These are phyloP conservation scores for Cutaneotrichosporon arboriforme DNA, from an alignment of 1,284 basidiomycete genomes.

Conservation along the genomic window DNA sequence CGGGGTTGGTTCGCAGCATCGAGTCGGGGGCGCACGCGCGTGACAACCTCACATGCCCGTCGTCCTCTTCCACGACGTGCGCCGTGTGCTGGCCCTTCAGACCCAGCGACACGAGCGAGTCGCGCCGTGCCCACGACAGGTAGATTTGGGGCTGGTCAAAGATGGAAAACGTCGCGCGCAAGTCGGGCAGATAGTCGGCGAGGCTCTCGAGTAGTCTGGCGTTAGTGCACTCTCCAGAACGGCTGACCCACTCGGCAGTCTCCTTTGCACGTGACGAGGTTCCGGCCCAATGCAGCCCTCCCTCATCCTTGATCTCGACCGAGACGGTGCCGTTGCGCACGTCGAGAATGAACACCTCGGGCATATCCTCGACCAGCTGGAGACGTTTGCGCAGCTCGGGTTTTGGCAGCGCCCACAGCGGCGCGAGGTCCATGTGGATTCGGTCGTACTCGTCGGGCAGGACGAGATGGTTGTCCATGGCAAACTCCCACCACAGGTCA, in stretches of 20 bases:
- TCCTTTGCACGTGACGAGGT: slow-evolving; percentile 36
- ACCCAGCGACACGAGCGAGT: slow-evolving; percentile 47
- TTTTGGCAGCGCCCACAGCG: slow-evolving; percentile 69
- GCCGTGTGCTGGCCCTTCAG: slow-evolving; percentile 36
- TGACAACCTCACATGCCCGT: slow-evolving; percentile 30
- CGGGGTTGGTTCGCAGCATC: slow-evolving; percentile 27
- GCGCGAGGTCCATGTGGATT: slow-evolving; percentile 68
- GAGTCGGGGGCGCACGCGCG: slow-evolving; percentile 41
- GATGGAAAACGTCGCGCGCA: slow-evolving; percentile 49
- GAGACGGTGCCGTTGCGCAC: slow-evolving; percentile 25
- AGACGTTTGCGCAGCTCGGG: slow-evolving; percentile 65
- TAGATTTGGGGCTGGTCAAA: slow-evolving; percentile 52
- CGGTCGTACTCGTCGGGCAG: slow-evolving; percentile 86
- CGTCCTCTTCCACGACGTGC: slow-evolving; percentile 32
- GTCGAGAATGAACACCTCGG: slow-evolving; percentile 41
- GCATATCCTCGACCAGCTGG: slow-evolving; percentile 49
- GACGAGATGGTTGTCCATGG: slow-evolving; percentile 61
- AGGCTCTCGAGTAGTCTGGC: slow-evolving; percentile 41
- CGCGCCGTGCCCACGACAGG: slow-evolving; percentile 46
- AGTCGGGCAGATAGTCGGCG: slow-evolving; percentile 41
- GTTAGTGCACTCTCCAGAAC: not conserved
- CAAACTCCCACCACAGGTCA: slow-evolving; percentile 81
- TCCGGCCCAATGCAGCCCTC: slow-evolving; percentile 40
- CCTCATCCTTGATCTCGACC: slow-evolving; percentile 32
- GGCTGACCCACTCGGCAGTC: slow-evolving; percentile 26